Evolutionary conservation across 2,329 filamentous ascomycete species (phyloP).

Genomic region (Claviceps humidiphila): DNA sequence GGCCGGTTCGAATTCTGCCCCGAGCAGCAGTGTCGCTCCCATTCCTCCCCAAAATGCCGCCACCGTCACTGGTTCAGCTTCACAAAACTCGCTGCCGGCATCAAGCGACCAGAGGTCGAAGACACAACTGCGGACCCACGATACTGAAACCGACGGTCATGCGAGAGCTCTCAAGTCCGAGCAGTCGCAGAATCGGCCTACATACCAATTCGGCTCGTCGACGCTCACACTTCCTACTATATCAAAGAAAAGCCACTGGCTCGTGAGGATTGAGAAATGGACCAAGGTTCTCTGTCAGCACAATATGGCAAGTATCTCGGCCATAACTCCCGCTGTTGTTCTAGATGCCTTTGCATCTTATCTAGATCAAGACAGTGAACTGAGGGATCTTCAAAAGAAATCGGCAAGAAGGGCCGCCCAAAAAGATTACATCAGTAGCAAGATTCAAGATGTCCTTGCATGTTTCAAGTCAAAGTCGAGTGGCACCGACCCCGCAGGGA

Average conservation of each 20-base stretch:
- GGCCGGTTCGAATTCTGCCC: not conserved
- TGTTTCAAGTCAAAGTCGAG: slow-evolving; percentile 5
- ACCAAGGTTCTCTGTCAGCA: slow-evolving; percentile 15
- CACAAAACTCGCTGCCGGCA: not conserved
- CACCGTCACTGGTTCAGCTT: not conserved
- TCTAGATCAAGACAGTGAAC: slow-evolving; percentile 16
- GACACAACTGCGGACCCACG: not conserved
- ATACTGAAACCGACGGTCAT: not conserved
- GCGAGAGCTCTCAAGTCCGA: slow-evolving; percentile 6
- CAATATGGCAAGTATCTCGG: slow-evolving; percentile 12
- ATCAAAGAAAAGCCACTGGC: slow-evolving; percentile 19
- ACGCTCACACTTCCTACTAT: slow-evolving; percentile 17
- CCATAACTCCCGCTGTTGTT: slow-evolving; percentile 13
- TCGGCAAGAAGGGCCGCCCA: slow-evolving; percentile 18
- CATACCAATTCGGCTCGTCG: slow-evolving; percentile 10
- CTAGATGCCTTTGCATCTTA: slow-evolving; percentile 18
- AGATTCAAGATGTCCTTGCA: slow-evolving; percentile 12
- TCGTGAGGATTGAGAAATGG: slow-evolving; percentile 23
- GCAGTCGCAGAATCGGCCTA: slow-evolving; percentile 10
- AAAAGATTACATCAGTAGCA: slow-evolving; percentile 14
- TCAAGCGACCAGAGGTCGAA: not conserved
- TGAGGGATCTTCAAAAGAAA: slow-evolving; percentile 20
- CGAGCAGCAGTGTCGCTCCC: not conserved
- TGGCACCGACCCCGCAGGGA: not conserved
- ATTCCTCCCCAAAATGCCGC: not conserved